Evolutionary conservation across 2,329 filamentous ascomycete species (phyloP), one percentile per base, ranked within the genome.

Genomic region (Diplocarpon mali): DNA sequence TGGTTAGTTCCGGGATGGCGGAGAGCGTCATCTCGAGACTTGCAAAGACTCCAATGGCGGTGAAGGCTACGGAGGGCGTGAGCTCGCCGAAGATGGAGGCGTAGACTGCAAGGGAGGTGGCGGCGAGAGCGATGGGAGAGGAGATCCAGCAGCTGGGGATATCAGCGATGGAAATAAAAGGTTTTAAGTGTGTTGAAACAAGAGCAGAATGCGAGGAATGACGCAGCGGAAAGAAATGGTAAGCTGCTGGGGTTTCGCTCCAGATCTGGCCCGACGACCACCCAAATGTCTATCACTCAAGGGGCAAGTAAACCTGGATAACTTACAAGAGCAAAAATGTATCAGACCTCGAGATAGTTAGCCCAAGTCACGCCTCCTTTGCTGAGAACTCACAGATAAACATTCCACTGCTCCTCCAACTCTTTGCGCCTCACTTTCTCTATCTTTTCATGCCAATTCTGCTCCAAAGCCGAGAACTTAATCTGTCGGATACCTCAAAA

Each of bases 381-480:
- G 2, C 9, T 9, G 4, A 32, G 5, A 8, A 49, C 53, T 40
- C 35, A 53, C 38, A 72, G 57, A 55, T 85, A 88, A 1, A 78
- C 73, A 32, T 67, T 69, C 76, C 82, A 85, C 30, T 85, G 71
- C 16, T 75, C 76, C 5, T 65, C 62, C 9, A 90, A 69, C 59
- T 90, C 85, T 38, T 71, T 73, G 35, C 79, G 73, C 56, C 85
- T 71, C 7, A 80, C 75, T 49, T 72, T 62, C 49, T 71, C 63
- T 59, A 92, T 84, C 49, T 80, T 83, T 13, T 71, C 68, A 60
- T 87, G 77, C 85, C 85, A 90, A 53, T 84, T 76, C 15, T 68
- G 65, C 61, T 90, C 85, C 2, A 87, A 64, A 1, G 85, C 85
- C 0, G 83, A 83, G 54, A 90, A 88, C 57, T 92, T 92, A 65